Percentiles rank a stretch among this genome's conserved stretches.
These are phyloP conservation scores for Starmerella tilneyi DNA, from an alignment of 805 yeast genomes.

Conservation along the genomic window DNA sequence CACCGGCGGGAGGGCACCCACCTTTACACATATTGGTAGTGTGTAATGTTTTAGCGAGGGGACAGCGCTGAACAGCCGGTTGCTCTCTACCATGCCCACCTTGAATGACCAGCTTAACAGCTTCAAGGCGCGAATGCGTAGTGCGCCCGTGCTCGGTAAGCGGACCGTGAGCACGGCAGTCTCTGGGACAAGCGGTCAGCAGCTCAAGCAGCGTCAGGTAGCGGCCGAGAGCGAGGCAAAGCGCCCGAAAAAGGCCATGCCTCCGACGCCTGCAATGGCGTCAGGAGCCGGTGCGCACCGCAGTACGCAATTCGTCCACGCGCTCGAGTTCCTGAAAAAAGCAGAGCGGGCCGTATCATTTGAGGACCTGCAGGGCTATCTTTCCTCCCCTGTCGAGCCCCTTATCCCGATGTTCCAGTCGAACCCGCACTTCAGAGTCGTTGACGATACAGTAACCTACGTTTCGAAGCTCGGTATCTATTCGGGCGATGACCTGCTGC, in stretches of 20 bases:
- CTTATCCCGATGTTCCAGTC: slow-evolving; percentile 62
- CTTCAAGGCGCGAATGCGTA: slow-evolving; percentile 50
- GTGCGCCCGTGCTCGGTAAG: slow-evolving; percentile 43
- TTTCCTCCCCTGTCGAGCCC: slow-evolving; percentile 53
- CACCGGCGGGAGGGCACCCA: neutral
- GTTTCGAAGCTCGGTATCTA: slow-evolving; percentile 82
- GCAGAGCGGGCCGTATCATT: slow-evolving; percentile 61
- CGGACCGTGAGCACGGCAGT: slow-evolving; percentile 18
- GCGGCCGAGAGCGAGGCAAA: slow-evolving; percentile 22
- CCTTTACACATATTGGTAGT: no score
- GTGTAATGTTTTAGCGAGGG: neutral
- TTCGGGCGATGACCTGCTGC: slow-evolving; percentile 63
- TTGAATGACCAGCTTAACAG: slow-evolving; percentile 52
- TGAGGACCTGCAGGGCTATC: slow-evolving; percentile 52
- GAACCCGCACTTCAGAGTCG: slow-evolving; percentile 66
- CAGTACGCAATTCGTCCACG: slow-evolving; percentile 79
- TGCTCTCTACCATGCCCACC: slow-evolving; percentile 30
- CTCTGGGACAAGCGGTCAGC: slow-evolving; percentile 7
- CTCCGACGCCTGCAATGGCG: slow-evolving; percentile 20
- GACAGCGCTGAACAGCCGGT: neutral
- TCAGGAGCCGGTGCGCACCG: slow-evolving; percentile 44
- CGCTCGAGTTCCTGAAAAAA: slow-evolving; percentile 75
- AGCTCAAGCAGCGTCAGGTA: neutral
- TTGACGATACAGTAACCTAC: slow-evolving; percentile 65
- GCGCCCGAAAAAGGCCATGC: slow-evolving; percentile 22